phyloP scores from a whole-genome alignment of 2,329 filamentous ascomycete genomes.

The Leptosphaerulina australis region DNA sequence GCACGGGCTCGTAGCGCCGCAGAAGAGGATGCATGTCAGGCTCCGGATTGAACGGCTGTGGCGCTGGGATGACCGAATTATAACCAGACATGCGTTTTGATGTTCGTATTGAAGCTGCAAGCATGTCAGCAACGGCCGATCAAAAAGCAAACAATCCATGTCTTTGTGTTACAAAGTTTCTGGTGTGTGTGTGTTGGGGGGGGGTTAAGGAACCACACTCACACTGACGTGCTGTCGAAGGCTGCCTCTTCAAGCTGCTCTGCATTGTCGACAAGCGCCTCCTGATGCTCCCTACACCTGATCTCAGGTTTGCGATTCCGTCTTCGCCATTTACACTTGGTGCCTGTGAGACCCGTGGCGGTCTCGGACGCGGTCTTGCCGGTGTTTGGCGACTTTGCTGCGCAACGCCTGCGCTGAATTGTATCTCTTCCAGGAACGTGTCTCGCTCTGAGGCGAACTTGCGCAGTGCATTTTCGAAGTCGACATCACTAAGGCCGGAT shows the following conservation, averaged over 20 bases:
- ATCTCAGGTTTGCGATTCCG: constrained; percentile 58
- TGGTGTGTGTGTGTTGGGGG: too few species aligned
- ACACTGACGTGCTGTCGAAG: constrained; percentile 76
- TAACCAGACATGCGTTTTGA: constrained; percentile 93
- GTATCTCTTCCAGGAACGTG: constrained; percentile 89
- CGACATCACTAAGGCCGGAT: constrained; percentile 69
- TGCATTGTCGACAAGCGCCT: constrained; percentile 92
- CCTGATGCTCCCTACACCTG: constrained; percentile 81
- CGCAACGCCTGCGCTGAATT: constrained; percentile 79
- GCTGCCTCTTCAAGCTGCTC: constrained; percentile 87
- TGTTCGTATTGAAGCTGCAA: constrained; percentile 71
- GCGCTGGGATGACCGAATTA: constrained; percentile 94
- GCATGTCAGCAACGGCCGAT: constrained; percentile 33
- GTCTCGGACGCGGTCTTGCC: constrained; percentile 74
- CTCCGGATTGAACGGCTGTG: constrained; percentile 86
- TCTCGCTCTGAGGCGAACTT: constrained; percentile 98
- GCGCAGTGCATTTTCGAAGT: constrained; percentile 89
- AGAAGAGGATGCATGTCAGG: constrained; percentile 96
- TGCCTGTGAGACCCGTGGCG: constrained; percentile 72
- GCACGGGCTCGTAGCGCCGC: constrained; percentile 91
- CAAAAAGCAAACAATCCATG: constrained; percentile 32
- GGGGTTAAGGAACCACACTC: constrained; percentile 55
- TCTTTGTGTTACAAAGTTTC: constrained; percentile 8
- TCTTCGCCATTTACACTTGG: constrained; percentile 54
- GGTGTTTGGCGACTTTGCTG: constrained; percentile 54